These are phyloP conservation scores for Rhodamnia rubescens DNA, from an alignment of 345 rosid species.

Conservation along the genomic window DNA sequence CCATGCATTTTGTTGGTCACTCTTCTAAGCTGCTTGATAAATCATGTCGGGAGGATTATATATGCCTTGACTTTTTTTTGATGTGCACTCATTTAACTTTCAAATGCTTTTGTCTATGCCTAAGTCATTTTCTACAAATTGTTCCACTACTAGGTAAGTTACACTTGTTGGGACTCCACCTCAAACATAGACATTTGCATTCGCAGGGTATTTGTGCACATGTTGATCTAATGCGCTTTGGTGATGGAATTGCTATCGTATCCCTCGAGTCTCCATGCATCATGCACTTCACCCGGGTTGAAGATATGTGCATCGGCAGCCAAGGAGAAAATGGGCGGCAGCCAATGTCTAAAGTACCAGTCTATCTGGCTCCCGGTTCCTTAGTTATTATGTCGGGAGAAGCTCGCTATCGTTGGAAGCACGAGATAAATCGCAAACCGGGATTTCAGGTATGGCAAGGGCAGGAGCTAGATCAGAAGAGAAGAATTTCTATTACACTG, in stretches of 20 bases:
- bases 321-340: background rate
- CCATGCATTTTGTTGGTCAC: background rate
- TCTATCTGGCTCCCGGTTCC: conserved; percentile 64
- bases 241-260: conserved; percentile 78
- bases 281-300: conserved; percentile 51
- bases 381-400: conserved; percentile 72
- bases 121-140: background rate
- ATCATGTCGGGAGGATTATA: background rate
- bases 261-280: conserved; percentile 80
- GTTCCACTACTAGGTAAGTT: background rate
- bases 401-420: conserved; percentile 85
- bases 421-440: conserved; percentile 78
- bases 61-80: background rate
- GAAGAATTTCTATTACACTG: conserved; percentile 67
- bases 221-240: conserved; percentile 82
- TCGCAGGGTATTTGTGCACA: conserved; percentile 88
- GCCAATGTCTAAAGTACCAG: conserved; percentile 20
- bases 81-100: background rate
- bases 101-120: background rate
- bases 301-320: background rate
- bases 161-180: background rate
- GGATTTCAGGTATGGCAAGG: conserved; percentile 82
- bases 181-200: background rate
- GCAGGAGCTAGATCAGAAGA: conserved; percentile 47
- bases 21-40: background rate